Conservation (phyloP, 768 basidiomycete genomes). For the Candolleomyces eurysporus region DNA sequence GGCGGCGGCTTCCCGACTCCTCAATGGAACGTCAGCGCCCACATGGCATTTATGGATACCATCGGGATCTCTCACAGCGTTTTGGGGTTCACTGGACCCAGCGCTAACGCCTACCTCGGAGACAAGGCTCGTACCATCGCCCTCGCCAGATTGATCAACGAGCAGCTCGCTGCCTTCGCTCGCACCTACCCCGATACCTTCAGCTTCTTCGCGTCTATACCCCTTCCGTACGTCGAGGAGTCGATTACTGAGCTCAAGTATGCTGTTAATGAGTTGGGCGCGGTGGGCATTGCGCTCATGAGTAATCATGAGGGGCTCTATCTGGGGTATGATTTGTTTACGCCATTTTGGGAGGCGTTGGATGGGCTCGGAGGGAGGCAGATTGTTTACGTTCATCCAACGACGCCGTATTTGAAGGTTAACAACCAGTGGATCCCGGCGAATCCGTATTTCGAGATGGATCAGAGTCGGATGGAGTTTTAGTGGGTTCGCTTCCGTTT, state of each 20-base stretch:
- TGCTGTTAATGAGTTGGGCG: constrained; percentile 29
- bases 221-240: constrained; percentile 31
- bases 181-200: constrained; percentile 25
- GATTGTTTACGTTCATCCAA: constrained; percentile 32
- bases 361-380: constrained; percentile 24
- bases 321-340: constrained; percentile 28
- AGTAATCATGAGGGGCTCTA: constrained; percentile 33
- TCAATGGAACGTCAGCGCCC: constrained; percentile 24
- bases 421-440: constrained; percentile 26
- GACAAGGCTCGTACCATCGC: constrained; percentile 26
- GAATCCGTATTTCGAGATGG: constrained; percentile 26
- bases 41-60: constrained; percentile 30
- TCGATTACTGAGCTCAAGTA: constrained; percentile 31
- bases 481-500: constrained; percentile 20
- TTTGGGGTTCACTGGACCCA: constrained; percentile 31
- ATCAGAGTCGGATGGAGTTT: constrained; percentile 32
- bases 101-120: constrained; percentile 29
- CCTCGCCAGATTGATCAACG: constrained; percentile 35
- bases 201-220: constrained; percentile 33
- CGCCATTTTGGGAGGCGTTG: constrained; percentile 30
- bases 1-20: constrained; percentile 14
- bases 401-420: constrained; percentile 26
- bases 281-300: constrained; percentile 29
- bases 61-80: constrained; percentile 29
- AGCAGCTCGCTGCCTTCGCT: constrained; percentile 32